These are phyloP conservation scores for Batkoa obscura DNA, from an alignment of 371 early-diverging fungal species.

Conservation along the genomic window DNA sequence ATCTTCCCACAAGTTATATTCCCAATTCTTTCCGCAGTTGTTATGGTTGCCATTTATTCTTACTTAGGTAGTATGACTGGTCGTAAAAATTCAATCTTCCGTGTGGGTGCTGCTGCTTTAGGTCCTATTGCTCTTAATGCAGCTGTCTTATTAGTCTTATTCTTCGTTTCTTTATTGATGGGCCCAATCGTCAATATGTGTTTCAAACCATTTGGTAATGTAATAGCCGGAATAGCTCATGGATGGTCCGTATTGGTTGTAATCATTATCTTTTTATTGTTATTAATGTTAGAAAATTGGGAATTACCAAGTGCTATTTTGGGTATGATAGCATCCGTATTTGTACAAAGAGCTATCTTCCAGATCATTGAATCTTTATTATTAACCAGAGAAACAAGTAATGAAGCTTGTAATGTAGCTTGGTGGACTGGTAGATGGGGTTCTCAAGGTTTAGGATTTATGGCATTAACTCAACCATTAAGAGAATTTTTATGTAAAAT, in stretches of 20 bases:
- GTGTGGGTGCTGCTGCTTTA: constrained; percentile 38
- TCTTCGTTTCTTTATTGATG: constrained; percentile 43
- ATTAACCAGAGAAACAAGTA: constrained; percentile 59
- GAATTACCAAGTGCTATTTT: constrained; percentile 33
- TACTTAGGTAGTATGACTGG: constrained; percentile 29
- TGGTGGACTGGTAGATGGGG: constrained; percentile 88
- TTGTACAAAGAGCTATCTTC: constrained; percentile 48
- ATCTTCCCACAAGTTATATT: constrained; percentile 51
- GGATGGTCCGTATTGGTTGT: constrained; percentile 37
- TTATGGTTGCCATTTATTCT: constrained; percentile 38
- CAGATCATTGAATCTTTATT: constrained; percentile 41
- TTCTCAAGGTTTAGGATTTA: constrained; percentile 51
- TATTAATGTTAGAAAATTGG: constrained; percentile 52
- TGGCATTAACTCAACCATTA: constrained; percentile 44
- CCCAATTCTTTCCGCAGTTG: constrained; percentile 40
- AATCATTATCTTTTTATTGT: constrained; percentile 36
- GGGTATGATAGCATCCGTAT: constrained; percentile 39
- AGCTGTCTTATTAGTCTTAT: constrained; percentile 36
- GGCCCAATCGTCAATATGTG: constrained; percentile 40
- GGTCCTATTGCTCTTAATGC: constrained; percentile 56
- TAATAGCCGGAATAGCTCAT: constrained; percentile 49
- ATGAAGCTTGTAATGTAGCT: constrained; percentile 59
- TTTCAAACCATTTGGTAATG: constrained; percentile 43
- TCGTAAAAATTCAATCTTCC: constrained; percentile 24
- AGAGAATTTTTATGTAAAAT: constrained; percentile 70